These are phyloP conservation scores for Alternaria hordeiaustralica DNA, from an alignment of 2,329 filamentous ascomycete genomes.

Conservation along the genomic window DNA sequence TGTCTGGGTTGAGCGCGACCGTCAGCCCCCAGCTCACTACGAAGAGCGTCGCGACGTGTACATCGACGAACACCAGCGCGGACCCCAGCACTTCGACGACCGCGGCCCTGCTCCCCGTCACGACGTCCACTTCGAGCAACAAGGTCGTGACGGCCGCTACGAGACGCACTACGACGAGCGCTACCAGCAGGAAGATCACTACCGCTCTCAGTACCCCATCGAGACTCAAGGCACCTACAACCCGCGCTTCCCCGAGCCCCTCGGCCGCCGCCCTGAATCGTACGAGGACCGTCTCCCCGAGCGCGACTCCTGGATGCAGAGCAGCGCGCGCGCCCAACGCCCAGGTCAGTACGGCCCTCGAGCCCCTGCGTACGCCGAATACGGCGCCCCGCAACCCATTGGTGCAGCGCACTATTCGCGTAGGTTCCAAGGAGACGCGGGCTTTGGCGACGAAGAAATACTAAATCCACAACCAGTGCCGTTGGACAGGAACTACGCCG, in stretches of 20 bases:
- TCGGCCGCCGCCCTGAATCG: conserved; percentile 41
- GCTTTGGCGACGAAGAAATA: conserved; percentile 46
- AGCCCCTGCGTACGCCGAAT: conserved; percentile 37
- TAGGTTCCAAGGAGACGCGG: conserved; percentile 44
- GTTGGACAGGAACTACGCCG: conserved; percentile 31
- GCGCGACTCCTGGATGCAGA: conserved; percentile 45
- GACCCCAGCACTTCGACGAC: conserved; percentile 33
- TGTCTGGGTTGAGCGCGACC: conserved; percentile 35
- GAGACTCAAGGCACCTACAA: conserved; percentile 13
- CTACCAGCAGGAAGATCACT: conserved; percentile 28
- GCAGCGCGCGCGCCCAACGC: conserved; percentile 20
- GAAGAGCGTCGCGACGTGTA: conserved; percentile 36
- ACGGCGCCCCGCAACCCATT: conserved; percentile 39
- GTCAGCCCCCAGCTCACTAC: conserved; percentile 31
- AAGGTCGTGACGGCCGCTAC: conserved; percentile 17
- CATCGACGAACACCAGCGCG: conserved; percentile 27
- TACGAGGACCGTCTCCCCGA: conserved; percentile 47
- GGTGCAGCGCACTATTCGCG: conserved; percentile 41
- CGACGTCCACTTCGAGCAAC: conserved; percentile 30
- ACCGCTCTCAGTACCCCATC: conserved; percentile 27
- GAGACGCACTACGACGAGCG: conserved; percentile 29
- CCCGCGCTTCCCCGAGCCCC: conserved; percentile 26
- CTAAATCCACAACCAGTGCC: conserved; percentile 49
- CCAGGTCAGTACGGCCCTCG: conserved; percentile 25
- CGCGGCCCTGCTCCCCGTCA: conserved; percentile 29